Percentiles rank a stretch among this genome's conserved stretches.
Evolutionary conservation across 1,139 yeast genomes (phyloP).

Genomic region (Trichomonascaceae sp.): DNA sequence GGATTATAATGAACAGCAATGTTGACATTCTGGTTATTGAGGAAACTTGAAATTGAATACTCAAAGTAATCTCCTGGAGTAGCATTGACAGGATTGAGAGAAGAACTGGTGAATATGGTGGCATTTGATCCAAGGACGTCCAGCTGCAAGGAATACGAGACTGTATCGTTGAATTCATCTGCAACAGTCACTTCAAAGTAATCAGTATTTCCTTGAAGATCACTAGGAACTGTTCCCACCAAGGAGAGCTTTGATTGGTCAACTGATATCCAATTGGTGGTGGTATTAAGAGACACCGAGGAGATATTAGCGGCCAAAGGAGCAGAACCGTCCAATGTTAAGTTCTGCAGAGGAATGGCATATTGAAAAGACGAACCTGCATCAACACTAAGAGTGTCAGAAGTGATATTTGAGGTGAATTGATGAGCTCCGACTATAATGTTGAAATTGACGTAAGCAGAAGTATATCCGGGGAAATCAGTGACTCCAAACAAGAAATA

Average conservation of each 20-base stretch:
- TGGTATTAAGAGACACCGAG: conserved; percentile 39
- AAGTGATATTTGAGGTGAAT: conserved; percentile 54
- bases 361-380: conserved; percentile 49
- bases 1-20: conserved; percentile 42
- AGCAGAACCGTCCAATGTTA: conserved; percentile 53
- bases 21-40: conserved; percentile 37
- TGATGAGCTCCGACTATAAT: conserved; percentile 84
- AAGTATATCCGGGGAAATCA: conserved; percentile 70
- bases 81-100: conserved; percentile 47
- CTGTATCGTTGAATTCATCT: conserved; percentile 61
- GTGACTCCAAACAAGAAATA: conserved; percentile 74
- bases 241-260: conserved; percentile 37
- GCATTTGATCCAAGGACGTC: conserved; percentile 33
- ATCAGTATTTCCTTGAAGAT: conserved; percentile 35
- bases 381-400: conserved; percentile 53
- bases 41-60: conserved; percentile 36
- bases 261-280: conserved; percentile 60
- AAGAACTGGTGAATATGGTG: conserved; percentile 24
- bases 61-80: conserved; percentile 55
- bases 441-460: conserved; percentile 62
- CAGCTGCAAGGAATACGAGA: conserved; percentile 49
- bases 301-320: conserved; percentile 52
- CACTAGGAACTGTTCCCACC: conserved; percentile 51
- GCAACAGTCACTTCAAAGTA: conserved; percentile 50
- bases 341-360: conserved; percentile 52